Base-by-base conservation (phyloP, 1,139 yeast species). In the Protomyces arabidopsidicola region DNA sequence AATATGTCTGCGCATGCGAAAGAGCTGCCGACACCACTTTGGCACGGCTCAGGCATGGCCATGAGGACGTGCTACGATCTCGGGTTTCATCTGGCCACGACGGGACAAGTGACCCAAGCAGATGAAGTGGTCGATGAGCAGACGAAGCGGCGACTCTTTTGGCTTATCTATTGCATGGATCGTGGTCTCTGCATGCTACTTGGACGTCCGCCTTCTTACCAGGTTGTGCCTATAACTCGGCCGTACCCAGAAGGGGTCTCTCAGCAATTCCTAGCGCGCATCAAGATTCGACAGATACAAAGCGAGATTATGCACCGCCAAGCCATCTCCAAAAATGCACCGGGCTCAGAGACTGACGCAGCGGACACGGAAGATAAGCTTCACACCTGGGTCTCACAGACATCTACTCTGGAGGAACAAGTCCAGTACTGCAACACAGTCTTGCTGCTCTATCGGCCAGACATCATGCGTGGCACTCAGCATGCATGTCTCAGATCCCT, bases 231-330 rank as follows among this genome's bases (percentile, higher is more conserved):
- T 18, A 52, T 58, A n/a, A 58, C 62, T n/a, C 38, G 53, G 3
- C 53, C 52, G 20, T 58, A 35, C 20, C 62, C 62, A 12, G 22
- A 38, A n/a, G 45, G 42, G 1, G 53, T 52, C 9, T 42, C 56
- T 6, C 51, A 36, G 4, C 55, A 38, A 8, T 55, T 51, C 16
- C 34, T 58, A 12, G 39, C 53, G 12, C 55, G 62, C 45, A 38
- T 58, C 55, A 39, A 52, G 35, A 52, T 58, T n/a, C 54, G 62
- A 16, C 51, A 45, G 12, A 12, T 58, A n/a, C 62, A 58, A 20
- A 58, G 62, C 45, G 42, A 36, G 12, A 38, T 58, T n/a, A 22
- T 52, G 42, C 45, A 38, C 16, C 39, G 45, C 12, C 55, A 51
- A 53, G 34, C 42, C 16, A 34, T 52, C 14, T 31, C 45, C 18